Percentiles rank a stretch among this genome's conserved stretches.
Conservation (phyloP, 192 early-diverging fungal species). For the Dispira simplex region DNA sequence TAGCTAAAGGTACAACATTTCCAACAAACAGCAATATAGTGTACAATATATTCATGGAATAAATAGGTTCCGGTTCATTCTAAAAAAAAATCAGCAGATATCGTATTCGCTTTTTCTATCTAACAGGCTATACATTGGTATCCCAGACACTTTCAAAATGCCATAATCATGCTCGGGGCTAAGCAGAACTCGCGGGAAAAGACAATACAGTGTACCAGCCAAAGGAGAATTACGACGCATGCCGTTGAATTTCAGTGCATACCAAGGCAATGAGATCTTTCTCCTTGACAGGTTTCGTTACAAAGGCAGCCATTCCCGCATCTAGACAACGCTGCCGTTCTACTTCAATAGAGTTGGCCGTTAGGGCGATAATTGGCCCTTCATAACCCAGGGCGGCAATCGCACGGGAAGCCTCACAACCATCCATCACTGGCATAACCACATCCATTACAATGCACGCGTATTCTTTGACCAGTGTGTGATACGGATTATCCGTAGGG, state of each 20-base stretch:
- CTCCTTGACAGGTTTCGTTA: constrained; percentile 20
- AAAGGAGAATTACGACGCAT: too few relatives aligned
- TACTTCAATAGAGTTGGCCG: constrained; percentile 20
- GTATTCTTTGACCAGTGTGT: not conserved
- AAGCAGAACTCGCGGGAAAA: too few relatives aligned
- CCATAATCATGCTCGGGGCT: too few relatives aligned
- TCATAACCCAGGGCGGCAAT: constrained; percentile 17
- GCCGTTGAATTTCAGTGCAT: not conserved
- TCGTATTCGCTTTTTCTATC: too few relatives aligned
- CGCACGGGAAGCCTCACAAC: constrained; percentile 17
- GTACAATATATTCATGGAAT: too few relatives aligned
- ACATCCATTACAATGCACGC: constrained; percentile 17
- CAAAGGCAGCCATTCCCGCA: constrained; percentile 19
- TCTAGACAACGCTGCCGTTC: constrained; percentile 20
- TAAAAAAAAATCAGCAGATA: too few relatives aligned
- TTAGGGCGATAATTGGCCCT: constrained; percentile 20
- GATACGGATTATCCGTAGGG: not conserved
- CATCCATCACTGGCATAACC: constrained; percentile 23
- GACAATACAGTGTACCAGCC: too few relatives aligned
- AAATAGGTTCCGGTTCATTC: too few relatives aligned
- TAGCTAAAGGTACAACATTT: too few relatives aligned
- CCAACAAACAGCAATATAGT: too few relatives aligned
- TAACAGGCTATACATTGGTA: too few relatives aligned
- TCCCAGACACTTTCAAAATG: too few relatives aligned
- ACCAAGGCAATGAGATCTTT: constrained; percentile 7